Base-by-base conservation (phyloP, 2,329 filamentous ascomycete species). In the Stenocarpella maydis region DNA sequence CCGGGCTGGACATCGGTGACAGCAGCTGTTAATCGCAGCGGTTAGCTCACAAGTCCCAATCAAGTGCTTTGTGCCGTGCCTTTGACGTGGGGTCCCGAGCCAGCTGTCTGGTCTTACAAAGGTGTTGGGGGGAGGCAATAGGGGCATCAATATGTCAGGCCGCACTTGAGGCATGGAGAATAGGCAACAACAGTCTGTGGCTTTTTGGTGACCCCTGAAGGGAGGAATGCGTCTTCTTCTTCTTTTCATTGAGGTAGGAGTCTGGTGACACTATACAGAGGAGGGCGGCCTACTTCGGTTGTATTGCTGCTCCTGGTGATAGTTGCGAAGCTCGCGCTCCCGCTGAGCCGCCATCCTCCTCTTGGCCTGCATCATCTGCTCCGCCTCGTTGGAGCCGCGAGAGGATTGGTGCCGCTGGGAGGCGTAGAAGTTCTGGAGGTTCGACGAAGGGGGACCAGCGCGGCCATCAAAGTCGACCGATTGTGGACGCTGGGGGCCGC, bases 251-350 rank as follows among this genome's bases (percentile, higher is more conserved):
- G 78, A 77, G 77, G 77, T 78, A 78, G 76, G 80, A 79, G 77
- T 75, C 81, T 82, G 82, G 49, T 54, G 84, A 80, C 85, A 88
- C 88, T 90, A 92, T 89, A 88, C 87, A 89, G 88, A 86, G 87
- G 88, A 88, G 88, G 90, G 88, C 82, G 90, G 90, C 92, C 90
- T 93, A 98, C 96, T 98, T 93, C 95, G 91, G 87, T 98, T 97
- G 85, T 97, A 98, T 90, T 99, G 96, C 89, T 99, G 96, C 89
- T 99, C 96, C 85, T 98, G 97, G 85, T 99, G 96, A 85, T 98
- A 97, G 85, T 98, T 99, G 83, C 96, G 94, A 82, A 99, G 91
- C 86, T 99, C 96, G 83, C 95, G 93, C 87, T 99, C 96, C 83
- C 96, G 93, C 85, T 98, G 96, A 81, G 96, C 96, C 78, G 96